Conservation (phyloP, 192 early-diverging fungal genomes). For the Cetraspora pellucida region DNA sequence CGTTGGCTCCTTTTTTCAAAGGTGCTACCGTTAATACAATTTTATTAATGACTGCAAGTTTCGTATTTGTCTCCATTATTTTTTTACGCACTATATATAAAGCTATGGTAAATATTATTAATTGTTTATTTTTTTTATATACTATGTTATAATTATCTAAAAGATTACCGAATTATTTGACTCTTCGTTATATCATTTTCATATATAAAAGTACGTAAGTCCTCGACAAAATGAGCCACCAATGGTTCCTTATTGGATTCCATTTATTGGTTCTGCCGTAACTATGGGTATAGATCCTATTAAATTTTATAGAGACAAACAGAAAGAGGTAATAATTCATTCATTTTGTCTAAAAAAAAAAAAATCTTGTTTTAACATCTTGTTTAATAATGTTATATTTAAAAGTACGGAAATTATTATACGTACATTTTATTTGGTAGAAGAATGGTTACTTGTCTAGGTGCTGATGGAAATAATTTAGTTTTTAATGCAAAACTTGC, state of each 20-base stretch:
- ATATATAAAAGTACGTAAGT: constrained; percentile 1
- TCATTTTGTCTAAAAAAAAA: constrained; percentile 8
- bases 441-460: constrained; percentile 85
- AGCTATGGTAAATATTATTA: neutral
- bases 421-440: constrained; percentile 93
- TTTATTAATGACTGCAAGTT: neutral
- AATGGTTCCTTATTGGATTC: constrained; percentile 74
- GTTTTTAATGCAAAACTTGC: constrained; percentile 91
- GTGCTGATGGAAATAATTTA: constrained; percentile 94
- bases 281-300: constrained; percentile 89
- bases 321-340: constrained; percentile 51
- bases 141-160: no score
- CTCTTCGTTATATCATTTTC: neutral
- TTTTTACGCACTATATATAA: neutral
- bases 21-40: neutral
- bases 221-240: constrained; percentile 64
- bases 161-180: no score
- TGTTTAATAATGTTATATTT: neutral
- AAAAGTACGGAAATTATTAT: constrained; percentile 83
- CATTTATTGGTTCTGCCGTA: constrained; percentile 87
- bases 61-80: neutral
- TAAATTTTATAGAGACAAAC: constrained; percentile 81
- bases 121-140: neutral
- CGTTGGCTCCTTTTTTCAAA: constrained; percentile 11
- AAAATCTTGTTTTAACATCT: neutral